Base-by-base conservation (phyloP, 768 basidiomycete species). In the Rhodocollybia butyracea region DNA sequence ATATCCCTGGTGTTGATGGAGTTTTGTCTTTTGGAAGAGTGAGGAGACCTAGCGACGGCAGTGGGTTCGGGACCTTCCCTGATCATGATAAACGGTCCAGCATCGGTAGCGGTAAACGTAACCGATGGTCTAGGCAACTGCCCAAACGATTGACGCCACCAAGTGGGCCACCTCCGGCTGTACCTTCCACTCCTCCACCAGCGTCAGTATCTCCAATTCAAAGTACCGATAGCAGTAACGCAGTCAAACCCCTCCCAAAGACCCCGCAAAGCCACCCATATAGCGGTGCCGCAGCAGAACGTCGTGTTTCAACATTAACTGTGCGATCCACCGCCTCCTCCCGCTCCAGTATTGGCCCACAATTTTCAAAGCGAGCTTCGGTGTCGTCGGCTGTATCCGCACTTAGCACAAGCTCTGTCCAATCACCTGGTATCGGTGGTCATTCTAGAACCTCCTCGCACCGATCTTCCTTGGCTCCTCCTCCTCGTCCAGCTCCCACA, bases 401-500 rank as follows among this genome's bases (percentile, higher is more conserved):
- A 27, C 70, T 66, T 46, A 76, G 77, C 26, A 68, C 70, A 30
- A 76, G 73, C 57, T 76, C 75, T 11, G 64, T 70, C n/a, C 70
- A 74, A 34, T 77, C 80, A 39, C 24, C 36, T 31, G 46, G 30
- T 10, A 22, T 41, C 5, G 21, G 26, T 27, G 17, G 39, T 19
- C 53, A 46, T 29, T 38, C 43, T 11, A 29, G 43, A 10, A 8
- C 62, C 31, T 70, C 74, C 4, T 60, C 74, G 29, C 78, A 85
- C 61, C 76, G 89, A 38, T 63, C 72, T 19, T 89, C 86, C 3
- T 79, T 88, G 66, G 88, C 81, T 3, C 83, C 89, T 3, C 89
- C 89, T 17, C 86, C 83, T 27, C 83, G 86, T 13, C 89, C 89
- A 29, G 81, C 85, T 3, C 88, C 90, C 0, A 85, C 79, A 26